Evolutionary conservation across 148 eudicot genomes (phyloP).

Genomic region (Rhododendron ferrugineum): DNA sequence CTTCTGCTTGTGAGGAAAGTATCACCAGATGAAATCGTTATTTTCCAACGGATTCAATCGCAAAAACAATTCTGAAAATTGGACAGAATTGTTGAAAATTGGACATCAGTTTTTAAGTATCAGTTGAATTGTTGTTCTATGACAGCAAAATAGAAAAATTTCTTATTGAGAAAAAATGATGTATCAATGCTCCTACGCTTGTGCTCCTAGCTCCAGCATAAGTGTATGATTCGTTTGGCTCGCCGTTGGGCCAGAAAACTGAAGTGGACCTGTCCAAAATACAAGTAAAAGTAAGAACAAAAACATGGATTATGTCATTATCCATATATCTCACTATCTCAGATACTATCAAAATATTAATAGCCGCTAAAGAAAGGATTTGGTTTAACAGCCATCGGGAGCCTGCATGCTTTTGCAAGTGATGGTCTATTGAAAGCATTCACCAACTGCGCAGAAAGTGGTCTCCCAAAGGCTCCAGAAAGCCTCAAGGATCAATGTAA

Average conservation of each 20-base stretch:
- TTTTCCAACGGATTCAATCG: neutral
- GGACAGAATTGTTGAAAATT: too few species aligned
- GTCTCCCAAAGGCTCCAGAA: too few species aligned
- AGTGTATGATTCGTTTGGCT: conserved; percentile 24
- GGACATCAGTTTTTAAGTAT: too few species aligned
- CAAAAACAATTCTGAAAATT: neutral
- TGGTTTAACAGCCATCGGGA: neutral
- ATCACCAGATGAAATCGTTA: neutral
- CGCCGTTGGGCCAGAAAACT: conserved; percentile 27
- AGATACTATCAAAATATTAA: too few species aligned
- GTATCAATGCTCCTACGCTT: conserved; percentile 13
- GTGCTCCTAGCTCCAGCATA: conserved; percentile 28
- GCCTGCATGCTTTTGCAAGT: neutral
- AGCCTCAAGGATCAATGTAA: too few species aligned
- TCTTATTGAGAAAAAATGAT: neutral
- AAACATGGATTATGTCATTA: neutral
- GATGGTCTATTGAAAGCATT: neutral
- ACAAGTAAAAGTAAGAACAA: neutral
- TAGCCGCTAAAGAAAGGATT: neutral
- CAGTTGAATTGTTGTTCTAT: too few species aligned
- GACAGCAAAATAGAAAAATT: neutral
- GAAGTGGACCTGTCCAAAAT: conserved; percentile 32
- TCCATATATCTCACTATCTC: neutral
- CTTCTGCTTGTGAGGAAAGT: neutral
- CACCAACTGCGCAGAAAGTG: too few species aligned